Evolutionary conservation across 2,329 filamentous ascomycete genomes (phyloP).

Genomic region (Colletotrichum plurivorum): DNA sequence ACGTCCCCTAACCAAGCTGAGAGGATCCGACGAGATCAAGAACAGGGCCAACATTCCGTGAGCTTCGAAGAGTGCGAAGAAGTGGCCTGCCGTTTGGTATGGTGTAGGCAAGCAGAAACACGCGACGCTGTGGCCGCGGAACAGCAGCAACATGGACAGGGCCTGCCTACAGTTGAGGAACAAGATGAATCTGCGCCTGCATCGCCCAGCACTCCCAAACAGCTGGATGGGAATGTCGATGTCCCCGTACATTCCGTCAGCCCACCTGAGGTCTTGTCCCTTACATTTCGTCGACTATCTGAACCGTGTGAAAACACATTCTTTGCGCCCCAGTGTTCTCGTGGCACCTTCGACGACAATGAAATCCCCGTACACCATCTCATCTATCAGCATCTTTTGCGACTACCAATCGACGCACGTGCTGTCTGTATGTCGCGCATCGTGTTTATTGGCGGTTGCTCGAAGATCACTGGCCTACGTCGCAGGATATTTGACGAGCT

Average conservation of each 20-base stretch:
- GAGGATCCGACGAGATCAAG: constrained; percentile 32
- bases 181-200: constrained; percentile 61
- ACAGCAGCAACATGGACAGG: constrained; percentile 48
- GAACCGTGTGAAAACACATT: constrained; percentile 83
- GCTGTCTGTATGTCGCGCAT: constrained; percentile 91
- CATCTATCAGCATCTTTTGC: constrained; percentile 81
- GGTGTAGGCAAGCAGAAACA: constrained; percentile 70
- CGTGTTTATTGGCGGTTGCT: constrained; percentile 86
- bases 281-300: constrained; percentile 80
- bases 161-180: constrained; percentile 68
- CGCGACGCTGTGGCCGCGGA: not conserved
- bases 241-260: constrained; percentile 63
- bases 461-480: constrained; percentile 84
- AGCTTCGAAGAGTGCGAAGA: constrained; percentile 88
- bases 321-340: constrained; percentile 70
- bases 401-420: constrained; percentile 85
- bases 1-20: constrained; percentile 9
- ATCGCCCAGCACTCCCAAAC: constrained; percentile 41
- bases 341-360: constrained; percentile 83
- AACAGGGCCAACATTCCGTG: constrained; percentile 55
- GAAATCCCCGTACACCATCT: constrained; percentile 84
- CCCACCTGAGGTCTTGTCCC: constrained; percentile 65
- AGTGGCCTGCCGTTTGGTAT: constrained; percentile 79
- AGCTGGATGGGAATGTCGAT: constrained; percentile 49
- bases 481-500: constrained; percentile 84